Conservation (phyloP, 2,329 filamentous ascomycete genomes). For the Metarhizium sp. region DNA sequence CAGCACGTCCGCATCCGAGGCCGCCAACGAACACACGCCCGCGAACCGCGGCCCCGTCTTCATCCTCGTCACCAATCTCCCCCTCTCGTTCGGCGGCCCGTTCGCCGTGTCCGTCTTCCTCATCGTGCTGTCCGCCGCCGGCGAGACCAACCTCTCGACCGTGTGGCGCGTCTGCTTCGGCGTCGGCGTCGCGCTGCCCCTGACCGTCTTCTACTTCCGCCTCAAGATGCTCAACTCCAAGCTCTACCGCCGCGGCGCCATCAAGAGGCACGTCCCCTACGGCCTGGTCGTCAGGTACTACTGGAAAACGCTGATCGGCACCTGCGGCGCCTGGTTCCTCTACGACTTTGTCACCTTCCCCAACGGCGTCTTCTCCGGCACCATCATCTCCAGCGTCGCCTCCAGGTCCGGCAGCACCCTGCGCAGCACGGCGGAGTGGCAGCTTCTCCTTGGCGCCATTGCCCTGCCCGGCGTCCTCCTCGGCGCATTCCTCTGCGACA, state of each 20-base stretch:
- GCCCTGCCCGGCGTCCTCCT: constrained; percentile 40
- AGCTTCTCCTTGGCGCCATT: constrained; percentile 33
- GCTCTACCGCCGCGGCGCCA: constrained; percentile 42
- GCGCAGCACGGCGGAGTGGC: constrained; percentile 35
- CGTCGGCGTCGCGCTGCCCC: constrained; percentile 37
- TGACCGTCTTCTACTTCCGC: constrained; percentile 47
- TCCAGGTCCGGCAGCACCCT: constrained; percentile 24
- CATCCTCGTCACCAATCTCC: constrained; percentile 35
- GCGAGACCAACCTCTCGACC: constrained; percentile 24
- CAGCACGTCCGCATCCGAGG: constrained; percentile 35
- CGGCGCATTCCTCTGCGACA: constrained; percentile 37
- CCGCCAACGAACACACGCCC: constrained; percentile 34
- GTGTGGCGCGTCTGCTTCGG: constrained; percentile 41
- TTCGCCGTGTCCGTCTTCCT: constrained; percentile 35
- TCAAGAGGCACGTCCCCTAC: constrained; percentile 42
- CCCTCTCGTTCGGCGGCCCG: constrained; percentile 21
- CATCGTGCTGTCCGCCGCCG: constrained; percentile 31
- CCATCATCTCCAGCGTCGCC: constrained; percentile 30
- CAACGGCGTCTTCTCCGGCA: constrained; percentile 35
- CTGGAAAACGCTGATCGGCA: constrained; percentile 43
- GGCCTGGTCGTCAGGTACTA: constrained; percentile 40
- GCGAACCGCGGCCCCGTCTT: constrained; percentile 30
- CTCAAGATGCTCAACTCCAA: constrained; percentile 42
- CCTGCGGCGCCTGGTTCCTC: constrained; percentile 46
- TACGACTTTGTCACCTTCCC: constrained; percentile 40